Evolutionary conservation across 192 early-diverging fungal genomes (phyloP), one percentile per base, ranked within the genome.

Genomic region (Coemansia erecta): DNA sequence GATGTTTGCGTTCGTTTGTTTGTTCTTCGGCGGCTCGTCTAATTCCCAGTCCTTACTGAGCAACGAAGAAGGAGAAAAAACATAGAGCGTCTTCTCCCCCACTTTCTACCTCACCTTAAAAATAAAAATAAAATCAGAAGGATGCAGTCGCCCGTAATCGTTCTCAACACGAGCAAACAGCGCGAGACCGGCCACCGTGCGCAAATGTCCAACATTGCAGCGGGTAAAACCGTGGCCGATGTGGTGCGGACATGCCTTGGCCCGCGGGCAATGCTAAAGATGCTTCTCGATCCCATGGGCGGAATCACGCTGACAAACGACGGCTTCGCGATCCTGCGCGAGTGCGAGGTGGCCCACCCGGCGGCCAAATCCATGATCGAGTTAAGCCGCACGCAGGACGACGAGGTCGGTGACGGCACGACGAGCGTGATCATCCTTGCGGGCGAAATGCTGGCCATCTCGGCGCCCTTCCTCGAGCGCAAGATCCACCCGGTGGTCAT

Each of bases 361-460:
- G 97, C 97, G 50, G 97, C 97, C 48, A 99, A 99, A 82, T 92
- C 90, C 68, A 98, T 98, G 95, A 97, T 99, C 62, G 97, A 99
- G 79, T 87, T 99, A 47, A 89, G 93, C 31, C 84, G 97, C 81
- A 99, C 97, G 55, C 97, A 99, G 84, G 97, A 99, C 78, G 97
- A 99, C 74, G 97, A 99, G 81, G 95, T 98, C 44, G 97, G 97
- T 60, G 97, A 99, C 67, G 97, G 97, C 59, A 99, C 97, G 11
- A 99, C 97, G 14, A 90, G 87, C 68, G 97, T 99, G 61, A 98
- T 99, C 64, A 97, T 99, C 65, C 85, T 99, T 42, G 95, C 95
- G 49, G 97, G 97, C 70, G 97, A 99, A 75, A 87, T 98, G 47
- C 87, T 99, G 53, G 85, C 94, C 41, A 85, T 90, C 47, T 89